Conservation (phyloP, 2,329 filamentous ascomycete species). For the Phyllosticta citriasiana region DNA sequence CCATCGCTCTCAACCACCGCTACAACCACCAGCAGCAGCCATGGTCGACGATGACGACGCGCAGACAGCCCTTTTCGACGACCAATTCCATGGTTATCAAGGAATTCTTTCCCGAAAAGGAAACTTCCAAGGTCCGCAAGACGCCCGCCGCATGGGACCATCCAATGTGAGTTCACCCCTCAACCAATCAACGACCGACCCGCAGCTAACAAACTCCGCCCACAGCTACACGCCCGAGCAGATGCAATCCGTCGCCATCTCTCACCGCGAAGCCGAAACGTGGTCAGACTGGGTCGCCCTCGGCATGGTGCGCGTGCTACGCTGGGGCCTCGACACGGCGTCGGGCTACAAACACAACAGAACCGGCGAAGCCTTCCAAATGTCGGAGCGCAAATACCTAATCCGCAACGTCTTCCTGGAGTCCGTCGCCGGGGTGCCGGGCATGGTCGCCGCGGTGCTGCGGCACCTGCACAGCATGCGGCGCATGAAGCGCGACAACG, state of each 20-base stretch:
- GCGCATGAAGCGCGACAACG: constrained; percentile 83
- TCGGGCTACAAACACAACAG: constrained; percentile 72
- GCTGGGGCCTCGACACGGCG: constrained; percentile 70
- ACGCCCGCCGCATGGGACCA: constrained; percentile 41
- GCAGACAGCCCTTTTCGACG: constrained; percentile 32
- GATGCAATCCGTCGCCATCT: constrained; percentile 63
- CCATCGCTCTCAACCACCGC: constrained; percentile 12
- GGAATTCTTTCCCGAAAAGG: constrained; percentile 38
- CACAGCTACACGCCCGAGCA: constrained; percentile 63
- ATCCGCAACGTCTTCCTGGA: constrained; percentile 88
- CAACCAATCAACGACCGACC: neutral
- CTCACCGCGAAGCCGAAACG: constrained; percentile 63
- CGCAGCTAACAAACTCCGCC: neutral
- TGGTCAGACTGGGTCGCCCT: constrained; percentile 73
- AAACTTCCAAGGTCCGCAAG: constrained; percentile 34
- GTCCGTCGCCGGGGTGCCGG: constrained; percentile 86
- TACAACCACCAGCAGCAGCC: constrained; percentile 14
- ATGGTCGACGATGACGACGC: constrained; percentile 2
- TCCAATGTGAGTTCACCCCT: constrained; percentile 27
- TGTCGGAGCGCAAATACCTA: constrained; percentile 83
- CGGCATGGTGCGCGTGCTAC: constrained; percentile 61
- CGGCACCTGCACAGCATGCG: constrained; percentile 78
- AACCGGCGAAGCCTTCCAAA: constrained; percentile 50
- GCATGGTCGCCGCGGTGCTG: constrained; percentile 94
- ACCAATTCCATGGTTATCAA: constrained; percentile 25